These are phyloP conservation scores for Amphirosellinia nigrospora DNA, from an alignment of 495 filamentous ascomycete genomes.

Conservation along the genomic window DNA sequence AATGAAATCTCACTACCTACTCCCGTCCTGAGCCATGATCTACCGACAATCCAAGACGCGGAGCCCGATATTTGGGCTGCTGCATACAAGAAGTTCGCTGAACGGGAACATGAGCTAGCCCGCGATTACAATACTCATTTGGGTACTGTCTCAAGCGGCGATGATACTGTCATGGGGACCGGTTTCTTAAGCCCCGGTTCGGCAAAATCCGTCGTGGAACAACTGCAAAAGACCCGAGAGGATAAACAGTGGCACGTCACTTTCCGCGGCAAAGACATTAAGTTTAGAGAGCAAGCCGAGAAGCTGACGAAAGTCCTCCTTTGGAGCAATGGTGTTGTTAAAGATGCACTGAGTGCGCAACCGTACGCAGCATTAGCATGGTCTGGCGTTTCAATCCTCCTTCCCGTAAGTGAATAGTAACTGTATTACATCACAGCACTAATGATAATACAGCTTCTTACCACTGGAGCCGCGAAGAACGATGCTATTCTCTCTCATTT, in stretches of 20 bases:
- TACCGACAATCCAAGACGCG: neutral
- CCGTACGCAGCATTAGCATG: constrained; percentile 43
- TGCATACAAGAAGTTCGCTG: constrained; percentile 31
- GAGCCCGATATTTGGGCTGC: constrained; percentile 26
- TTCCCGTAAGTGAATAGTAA: constrained; percentile 33
- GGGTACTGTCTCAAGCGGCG: constrained; percentile 1
- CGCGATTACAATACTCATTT: constrained; percentile 28
- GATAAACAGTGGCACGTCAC: constrained; percentile 36
- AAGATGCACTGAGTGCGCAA: constrained; percentile 37
- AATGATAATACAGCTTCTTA: constrained; percentile 33
- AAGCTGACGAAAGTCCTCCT: constrained; percentile 41
- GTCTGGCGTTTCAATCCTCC: constrained; percentile 41
- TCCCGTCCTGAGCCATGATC: neutral
- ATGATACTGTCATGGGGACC: no score
- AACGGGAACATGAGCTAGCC: constrained; percentile 29
- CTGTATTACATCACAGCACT: neutral
- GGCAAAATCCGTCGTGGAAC: constrained; percentile 28
- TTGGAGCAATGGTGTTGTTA: constrained; percentile 40
- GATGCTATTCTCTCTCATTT: constrained; percentile 36
- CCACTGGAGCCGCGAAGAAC: constrained; percentile 31
- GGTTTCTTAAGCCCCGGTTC: constrained; percentile 11
- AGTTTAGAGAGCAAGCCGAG: constrained; percentile 37
- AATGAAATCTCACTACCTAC: neutral
- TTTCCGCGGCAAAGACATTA: constrained; percentile 31
- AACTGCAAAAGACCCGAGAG: constrained; percentile 32